Base-by-base conservation (phyloP, 441 rosid genomes). In the Geranium incanum region DNA sequence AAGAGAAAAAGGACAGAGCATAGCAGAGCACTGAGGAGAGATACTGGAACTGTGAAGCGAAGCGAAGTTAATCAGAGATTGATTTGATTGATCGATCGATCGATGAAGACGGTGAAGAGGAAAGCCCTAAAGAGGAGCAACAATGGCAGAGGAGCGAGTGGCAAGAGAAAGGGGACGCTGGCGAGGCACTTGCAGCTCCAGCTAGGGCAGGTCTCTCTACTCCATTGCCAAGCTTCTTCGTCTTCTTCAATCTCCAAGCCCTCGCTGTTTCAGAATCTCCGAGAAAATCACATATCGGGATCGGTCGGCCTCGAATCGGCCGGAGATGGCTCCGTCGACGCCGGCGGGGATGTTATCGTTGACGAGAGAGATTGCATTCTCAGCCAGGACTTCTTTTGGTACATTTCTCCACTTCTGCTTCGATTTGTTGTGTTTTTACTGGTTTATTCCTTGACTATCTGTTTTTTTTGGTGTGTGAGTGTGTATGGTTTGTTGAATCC, bases 381-480 rank as follows among this genome's bases (percentile, higher is more conserved):
- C 76, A 92, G 92, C 28, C 96, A 92, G 81, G 97, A 90, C 69
- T 88, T 92, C 78, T 92, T 92, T 78, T 92, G 96, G 97, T 92
- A 79, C 65, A 43, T 71, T 19, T 18, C 21, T 41, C 19, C 18
- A 0, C 19, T 13, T 55, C 19, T 55, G 19, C 15, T 55, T n/a
- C 18, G 62, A 3, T 55, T 55, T 13, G 43, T 55, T n/a, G 62
- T 6, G 5, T 55, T 15, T 55, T 39, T 39, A 39, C 8, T 39
- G 5, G 43, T 39, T 39, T 39, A 39, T 2, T 39, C 3, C 43
- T 39, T 4, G 8, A 39, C 3, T 39, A 7, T 39, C 43, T 39
- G 43, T 2, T 39, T 39, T 39, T 39, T 39, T 39, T 39, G 43
- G 21, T 55, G 21, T 55, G 19, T 55, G 19, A 55, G n/a, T 6